Evolutionary conservation across 768 basidiomycete genomes (phyloP).

Genomic region (Pleurotus sapidus): DNA sequence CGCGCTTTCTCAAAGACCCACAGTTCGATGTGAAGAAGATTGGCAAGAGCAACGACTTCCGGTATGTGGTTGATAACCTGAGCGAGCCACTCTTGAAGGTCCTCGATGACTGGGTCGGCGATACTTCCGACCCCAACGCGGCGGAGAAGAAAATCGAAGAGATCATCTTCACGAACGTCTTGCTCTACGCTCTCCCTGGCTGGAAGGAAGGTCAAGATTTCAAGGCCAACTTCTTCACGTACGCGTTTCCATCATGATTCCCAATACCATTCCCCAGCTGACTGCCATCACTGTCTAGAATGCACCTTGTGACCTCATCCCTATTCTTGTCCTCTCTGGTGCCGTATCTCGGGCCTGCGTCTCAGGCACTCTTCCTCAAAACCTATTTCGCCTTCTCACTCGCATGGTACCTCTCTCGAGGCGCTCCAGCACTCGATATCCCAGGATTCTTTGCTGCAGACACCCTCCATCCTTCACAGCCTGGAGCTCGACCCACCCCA

Average conservation of each 20-base stretch:
- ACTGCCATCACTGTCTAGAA: slow-evolving; percentile 29
- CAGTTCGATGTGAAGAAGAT: slow-evolving; percentile 21
- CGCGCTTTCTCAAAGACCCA: slow-evolving; percentile 52
- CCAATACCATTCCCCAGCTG: background rate
- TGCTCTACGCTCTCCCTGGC: slow-evolving; percentile 59
- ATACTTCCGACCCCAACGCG: slow-evolving; percentile 29
- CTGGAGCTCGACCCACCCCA: slow-evolving; percentile 20
- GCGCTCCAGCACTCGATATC: slow-evolving; percentile 48
- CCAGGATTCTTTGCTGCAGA: slow-evolving; percentile 41
- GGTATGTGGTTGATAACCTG: slow-evolving; percentile 30
- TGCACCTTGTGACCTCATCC: slow-evolving; percentile 65
- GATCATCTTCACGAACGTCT: slow-evolving; percentile 48
- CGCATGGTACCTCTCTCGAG: slow-evolving; percentile 54
- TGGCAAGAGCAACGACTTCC: slow-evolving; percentile 26
- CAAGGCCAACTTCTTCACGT: slow-evolving; percentile 62
- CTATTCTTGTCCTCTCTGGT: slow-evolving; percentile 55
- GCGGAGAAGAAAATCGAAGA: slow-evolving; percentile 60
- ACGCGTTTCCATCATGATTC: slow-evolving; percentile 21
- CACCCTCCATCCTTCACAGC: slow-evolving; percentile 14
- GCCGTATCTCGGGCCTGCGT: slow-evolving; percentile 33
- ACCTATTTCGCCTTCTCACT: slow-evolving; percentile 52
- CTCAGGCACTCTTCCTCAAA: slow-evolving; percentile 53
- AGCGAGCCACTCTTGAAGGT: slow-evolving; percentile 23
- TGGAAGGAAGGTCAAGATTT: slow-evolving; percentile 40
- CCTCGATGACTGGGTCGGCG: slow-evolving; percentile 36